A percentile compares a stretch with the other conserved stretches of the same genome.
Conservation (phyloP, 805 yeast species). For the Metschnikowia continentalis region DNA sequence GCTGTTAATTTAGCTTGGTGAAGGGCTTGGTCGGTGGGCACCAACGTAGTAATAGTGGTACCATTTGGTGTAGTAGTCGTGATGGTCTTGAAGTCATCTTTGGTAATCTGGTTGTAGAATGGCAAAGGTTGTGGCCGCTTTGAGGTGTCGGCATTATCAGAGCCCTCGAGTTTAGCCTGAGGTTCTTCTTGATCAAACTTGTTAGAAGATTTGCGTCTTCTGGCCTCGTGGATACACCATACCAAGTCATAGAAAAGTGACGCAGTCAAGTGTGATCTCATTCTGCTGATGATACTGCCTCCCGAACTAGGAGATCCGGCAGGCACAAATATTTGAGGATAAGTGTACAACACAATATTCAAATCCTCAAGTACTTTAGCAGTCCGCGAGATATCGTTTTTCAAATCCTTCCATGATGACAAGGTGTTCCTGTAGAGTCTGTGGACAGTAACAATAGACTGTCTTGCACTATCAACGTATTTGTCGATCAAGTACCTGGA, state of each 20-base stretch:
- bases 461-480: slow-evolving; percentile 84
- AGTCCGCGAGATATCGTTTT: slow-evolving; percentile 85
- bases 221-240: slow-evolving; percentile 92
- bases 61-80: slow-evolving; percentile 90
- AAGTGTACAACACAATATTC: slow-evolving; percentile 80
- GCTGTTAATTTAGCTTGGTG: slow-evolving; percentile 52
- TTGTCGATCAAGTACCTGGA: slow-evolving; percentile 70
- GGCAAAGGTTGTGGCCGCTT: slow-evolving; percentile 69
- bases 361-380: slow-evolving; percentile 87
- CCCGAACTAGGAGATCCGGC: slow-evolving; percentile 17
- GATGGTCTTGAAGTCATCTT: slow-evolving; percentile 81
- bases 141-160: slow-evolving; percentile 12
- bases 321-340: slow-evolving; percentile 70
- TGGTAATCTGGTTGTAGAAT: slow-evolving; percentile 83
- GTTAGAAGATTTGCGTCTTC: slow-evolving; percentile 53
- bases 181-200: slow-evolving; percentile 19
- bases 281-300: slow-evolving; percentile 64
- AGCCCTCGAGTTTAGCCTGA: slow-evolving; percentile 6
- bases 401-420: slow-evolving; percentile 87
- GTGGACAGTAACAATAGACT: slow-evolving; percentile 90
- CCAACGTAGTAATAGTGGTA: slow-evolving; percentile 82
- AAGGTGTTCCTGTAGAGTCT: slow-evolving; percentile 81
- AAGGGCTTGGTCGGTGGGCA: slow-evolving; percentile 80
- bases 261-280: slow-evolving; percentile 90
- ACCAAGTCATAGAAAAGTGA: slow-evolving; percentile 87